Evolutionary conservation across 129 eudicot species (phyloP), one percentile per base, ranked within the genome.

Genomic region (Escallonia herrerae): DNA sequence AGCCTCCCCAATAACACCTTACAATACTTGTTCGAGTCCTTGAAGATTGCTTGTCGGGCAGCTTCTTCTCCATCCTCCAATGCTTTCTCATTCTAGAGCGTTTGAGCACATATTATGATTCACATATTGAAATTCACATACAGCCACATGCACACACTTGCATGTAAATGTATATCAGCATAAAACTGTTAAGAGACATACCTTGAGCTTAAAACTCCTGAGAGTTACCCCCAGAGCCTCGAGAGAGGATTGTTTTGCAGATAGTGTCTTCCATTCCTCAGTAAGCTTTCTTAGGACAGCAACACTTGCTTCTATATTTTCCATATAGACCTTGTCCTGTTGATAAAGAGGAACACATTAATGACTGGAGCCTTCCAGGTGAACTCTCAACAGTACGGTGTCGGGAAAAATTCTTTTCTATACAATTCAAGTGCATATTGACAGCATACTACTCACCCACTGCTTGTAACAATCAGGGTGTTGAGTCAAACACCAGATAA

Each of bases 381-480:
- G 33, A 44, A 43, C 40, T 45, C 49, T 45, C 49, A 45, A 45
- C 6, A 45, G 49, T 45, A 45, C 6, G 2, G 49, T 45, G 49
- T 45, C 49, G 9, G 33, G 33, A 22, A 22, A 22, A 22, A 22
- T 22, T 22, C 0, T 22, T 22, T 22, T 22, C 33, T 22, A 1
- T 22, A 22, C 33, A 22, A 22, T 22, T 22, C 33, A 22, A 22
- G 33, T 22, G 33, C 33, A 22, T 22, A 1, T 22, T 22, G n/a
- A 53, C 2, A 44, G 37, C 56, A 37, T 56, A 55, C 13, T 61
- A 71, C 98, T 81, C 54, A 88, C 98, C 98, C 98, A 93, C 71
- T 82, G 95, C 84, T 82, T 88, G 74, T 79, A 88, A 68, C 85
- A 81, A 60, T 93, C 98, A 13, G 85, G 70, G 62, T 80, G 84